Base-by-base conservation (phyloP, 768 basidiomycete genomes). In the Kwoniella botswanensis region DNA sequence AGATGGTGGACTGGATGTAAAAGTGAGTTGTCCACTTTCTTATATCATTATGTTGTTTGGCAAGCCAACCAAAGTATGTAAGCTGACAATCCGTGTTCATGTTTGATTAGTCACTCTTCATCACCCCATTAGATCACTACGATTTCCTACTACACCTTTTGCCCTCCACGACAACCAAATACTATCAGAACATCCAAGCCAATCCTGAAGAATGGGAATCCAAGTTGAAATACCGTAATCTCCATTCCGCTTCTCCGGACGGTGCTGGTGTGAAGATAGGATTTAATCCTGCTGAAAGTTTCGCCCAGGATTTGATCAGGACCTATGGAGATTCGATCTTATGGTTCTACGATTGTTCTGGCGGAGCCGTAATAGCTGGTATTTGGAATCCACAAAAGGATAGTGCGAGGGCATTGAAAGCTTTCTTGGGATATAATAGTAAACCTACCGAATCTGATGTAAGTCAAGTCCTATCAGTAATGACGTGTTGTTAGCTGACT, bases 81-180 rank as follows among this genome's bases (percentile, higher is more conserved):
- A 15, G 46, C 46, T 50, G 46, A 50, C 2, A 60, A 60, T 6
- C 59, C 29, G 2, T 12, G 12, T 58, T 46, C 11, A 63, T 11
- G 15, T 12, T 64, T 35, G 3, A 15, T 41, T 74, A 96, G 94
- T 85, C 88, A n/a, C 86, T 98, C 63, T 97, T 98, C 85, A 85
- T 88, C 11, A 93, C 96, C 74, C 92, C 94, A 0, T 88, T 88
- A 2, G 86, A 88, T 2, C 92, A 94, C 76, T 99, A 97, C 78
- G 91, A 97, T 76, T 87, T 98, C 74, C 74, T 97, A 9, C 85
- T 98, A 43, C 88, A 91, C 69, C 87, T 98, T 22, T 86, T 94
- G 54, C 86, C 89, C 0, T 62, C 85, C 15, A 82, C 87, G 2
- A 83, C 93, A 2, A 89, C 93, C 1, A 88, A 93, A 22, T 92